phyloP scores from a whole-genome alignment of 2,329 filamentous ascomycete genomes.

The Geoglossum cookeanum region DNA sequence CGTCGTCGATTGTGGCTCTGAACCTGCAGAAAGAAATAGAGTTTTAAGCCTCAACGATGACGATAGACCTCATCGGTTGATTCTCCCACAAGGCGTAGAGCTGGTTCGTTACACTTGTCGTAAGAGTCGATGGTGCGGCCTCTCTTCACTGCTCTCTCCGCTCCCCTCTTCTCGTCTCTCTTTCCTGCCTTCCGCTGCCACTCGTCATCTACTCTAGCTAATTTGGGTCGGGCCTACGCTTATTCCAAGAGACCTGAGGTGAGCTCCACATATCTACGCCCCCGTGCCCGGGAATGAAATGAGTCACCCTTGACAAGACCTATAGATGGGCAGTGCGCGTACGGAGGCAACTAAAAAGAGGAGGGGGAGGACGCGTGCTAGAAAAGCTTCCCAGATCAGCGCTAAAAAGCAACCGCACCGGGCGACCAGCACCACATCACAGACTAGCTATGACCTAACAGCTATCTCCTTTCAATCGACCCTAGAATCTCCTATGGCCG shows the following conservation, averaged over 20 bases:
- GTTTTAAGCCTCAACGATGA: slow-evolving; percentile 1
- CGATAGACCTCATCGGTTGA: too few relatives aligned
- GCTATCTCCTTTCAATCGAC: too few relatives aligned
- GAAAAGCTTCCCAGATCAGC: neutral
- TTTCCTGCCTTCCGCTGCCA: neutral
- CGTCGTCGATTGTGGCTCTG: neutral
- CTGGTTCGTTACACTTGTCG: neutral
- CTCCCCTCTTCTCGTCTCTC: neutral
- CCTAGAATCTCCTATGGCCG: too few relatives aligned
- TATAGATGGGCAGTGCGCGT: neutral
- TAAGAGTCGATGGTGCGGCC: neutral
- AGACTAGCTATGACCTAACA: too few relatives aligned
- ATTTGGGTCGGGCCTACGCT: neutral
- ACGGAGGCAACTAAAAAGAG: neutral
- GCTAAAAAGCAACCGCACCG: too few relatives aligned
- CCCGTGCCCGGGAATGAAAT: neutral
- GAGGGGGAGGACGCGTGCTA: neutral
- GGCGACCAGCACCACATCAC: too few relatives aligned
- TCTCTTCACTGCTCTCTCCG: neutral
- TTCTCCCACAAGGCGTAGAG: too few relatives aligned
- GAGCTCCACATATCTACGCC: neutral
- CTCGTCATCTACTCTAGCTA: neutral
- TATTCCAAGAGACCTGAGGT: neutral
- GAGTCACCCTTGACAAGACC: neutral
- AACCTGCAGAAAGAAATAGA: neutral